Percentiles rank a stretch among this genome's conserved stretches.
phyloP scores from a whole-genome alignment of 495 filamentous ascomycete genomes.

The Xylaria bambusicola region DNA sequence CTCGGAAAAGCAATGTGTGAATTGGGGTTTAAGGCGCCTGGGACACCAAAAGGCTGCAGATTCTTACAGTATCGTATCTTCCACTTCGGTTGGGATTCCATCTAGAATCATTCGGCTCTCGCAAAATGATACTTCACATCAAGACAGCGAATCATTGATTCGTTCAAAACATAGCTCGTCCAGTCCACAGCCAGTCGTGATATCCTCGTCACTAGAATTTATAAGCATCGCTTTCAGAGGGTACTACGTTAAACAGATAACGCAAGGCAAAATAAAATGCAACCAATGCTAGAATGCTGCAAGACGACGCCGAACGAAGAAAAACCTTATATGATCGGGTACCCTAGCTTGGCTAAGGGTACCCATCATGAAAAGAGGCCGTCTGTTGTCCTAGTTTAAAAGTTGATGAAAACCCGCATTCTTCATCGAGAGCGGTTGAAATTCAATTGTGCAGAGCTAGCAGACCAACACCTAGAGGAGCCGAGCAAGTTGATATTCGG shows the following conservation, averaged over 20 bases:
- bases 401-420: no score
- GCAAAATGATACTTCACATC: background rate
- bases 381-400: no score
- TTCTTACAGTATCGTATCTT: background rate
- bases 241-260: slow-evolving; percentile 6
- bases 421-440: background rate
- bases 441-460: background rate
- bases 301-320: slow-evolving; percentile 5
- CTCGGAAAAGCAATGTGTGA: no score
- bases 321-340: no score
- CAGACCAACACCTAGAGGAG: background rate
- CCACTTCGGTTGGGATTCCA: background rate
- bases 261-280: background rate
- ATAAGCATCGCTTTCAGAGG: background rate
- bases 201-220: background rate
- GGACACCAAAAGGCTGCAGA: no score
- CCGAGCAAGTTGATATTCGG: background rate
- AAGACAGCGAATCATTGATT: background rate
- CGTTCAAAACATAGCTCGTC: slow-evolving; percentile 10
- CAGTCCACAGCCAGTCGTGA: background rate
- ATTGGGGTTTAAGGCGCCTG: no score
- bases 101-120: background rate
- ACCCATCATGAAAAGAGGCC: background rate
- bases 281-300: background rate
- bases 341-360: no score